Percentiles rank a stretch among this genome's conserved stretches.
Evolutionary conservation across 352 stramenopile species (phyloP).

Genomic region (Saprolegnia diclina): DNA sequence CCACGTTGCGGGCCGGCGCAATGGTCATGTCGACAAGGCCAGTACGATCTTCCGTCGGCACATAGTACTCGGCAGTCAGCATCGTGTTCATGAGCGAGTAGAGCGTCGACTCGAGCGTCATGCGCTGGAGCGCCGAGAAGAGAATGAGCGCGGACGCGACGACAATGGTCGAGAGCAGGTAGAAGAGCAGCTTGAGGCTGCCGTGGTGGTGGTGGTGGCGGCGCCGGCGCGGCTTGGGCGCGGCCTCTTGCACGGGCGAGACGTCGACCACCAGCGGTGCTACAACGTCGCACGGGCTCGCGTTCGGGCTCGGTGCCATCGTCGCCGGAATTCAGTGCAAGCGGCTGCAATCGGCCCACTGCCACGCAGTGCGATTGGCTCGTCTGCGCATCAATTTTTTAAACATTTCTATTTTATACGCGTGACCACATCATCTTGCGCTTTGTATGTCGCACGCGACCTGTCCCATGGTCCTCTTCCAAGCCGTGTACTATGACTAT

Average conservation of each 20-base stretch:
- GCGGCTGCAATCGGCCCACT: neutral
- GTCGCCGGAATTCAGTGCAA: neutral
- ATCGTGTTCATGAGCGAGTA: conserved; percentile 23
- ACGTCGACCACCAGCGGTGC: too few relatives aligned
- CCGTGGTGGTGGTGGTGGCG: conserved; percentile 21
- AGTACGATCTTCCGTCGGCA: neutral
- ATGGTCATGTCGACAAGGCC: conserved; percentile 18
- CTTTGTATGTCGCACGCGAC: neutral
- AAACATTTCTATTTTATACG: neutral
- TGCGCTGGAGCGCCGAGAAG: conserved; percentile 26
- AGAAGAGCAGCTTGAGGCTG: conserved; percentile 14
- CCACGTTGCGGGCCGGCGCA: neutral
- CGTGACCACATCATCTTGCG: neutral
- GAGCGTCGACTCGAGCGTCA: conserved; percentile 26
- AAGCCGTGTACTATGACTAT: too few relatives aligned
- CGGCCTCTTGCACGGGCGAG: neutral
- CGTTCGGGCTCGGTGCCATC: neutral
- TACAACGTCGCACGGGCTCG: neutral
- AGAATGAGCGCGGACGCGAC: conserved; percentile 20
- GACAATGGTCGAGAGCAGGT: conserved; percentile 15
- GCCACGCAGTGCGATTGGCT: neutral
- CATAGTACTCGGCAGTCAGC: conserved; percentile 22
- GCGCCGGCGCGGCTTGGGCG: neutral
- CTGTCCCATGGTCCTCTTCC: too few relatives aligned
- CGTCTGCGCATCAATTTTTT: neutral